Evolutionary conservation across 148 eudicot species (phyloP).

Genomic region (Arctostaphylos glauca): DNA sequence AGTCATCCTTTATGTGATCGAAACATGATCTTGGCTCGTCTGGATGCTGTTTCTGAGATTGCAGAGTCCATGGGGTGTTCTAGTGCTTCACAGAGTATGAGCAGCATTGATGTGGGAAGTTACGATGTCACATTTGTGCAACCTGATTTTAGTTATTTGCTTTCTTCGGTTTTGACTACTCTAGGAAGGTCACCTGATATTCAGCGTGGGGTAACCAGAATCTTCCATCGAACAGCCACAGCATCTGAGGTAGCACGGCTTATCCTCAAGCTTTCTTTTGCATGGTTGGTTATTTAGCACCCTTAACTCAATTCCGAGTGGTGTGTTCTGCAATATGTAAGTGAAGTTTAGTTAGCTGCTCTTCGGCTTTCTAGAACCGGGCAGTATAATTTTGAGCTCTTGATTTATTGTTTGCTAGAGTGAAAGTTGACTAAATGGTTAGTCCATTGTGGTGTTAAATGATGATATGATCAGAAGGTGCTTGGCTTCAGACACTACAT

Average conservation of each 20-base stretch:
- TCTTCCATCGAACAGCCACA: constrained; percentile 83
- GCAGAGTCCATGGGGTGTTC: constrained; percentile 61
- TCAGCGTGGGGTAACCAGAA: constrained; percentile 93
- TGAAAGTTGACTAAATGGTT: neutral
- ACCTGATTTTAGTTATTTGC: constrained; percentile 51
- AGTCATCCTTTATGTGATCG: constrained; percentile 88
- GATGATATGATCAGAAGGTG: neutral
- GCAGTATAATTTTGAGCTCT: neutral
- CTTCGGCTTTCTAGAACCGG: neutral
- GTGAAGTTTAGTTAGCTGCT: no score
- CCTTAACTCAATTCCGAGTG: neutral
- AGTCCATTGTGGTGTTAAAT: neutral
- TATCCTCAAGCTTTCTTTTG: constrained; percentile 1
- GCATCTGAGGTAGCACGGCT: constrained; percentile 68
- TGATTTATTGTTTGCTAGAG: neutral
- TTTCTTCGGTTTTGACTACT: constrained; percentile 65
- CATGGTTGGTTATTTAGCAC: neutral
- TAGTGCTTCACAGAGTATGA: constrained; percentile 31
- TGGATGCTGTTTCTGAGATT: constrained; percentile 87
- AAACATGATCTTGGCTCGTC: constrained; percentile 77
- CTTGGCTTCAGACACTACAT: neutral
- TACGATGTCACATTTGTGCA: constrained; percentile 26
- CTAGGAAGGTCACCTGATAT: constrained; percentile 74
- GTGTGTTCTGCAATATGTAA: no score
- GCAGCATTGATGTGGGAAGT: constrained; percentile 24